Evolutionary conservation across 2,329 filamentous ascomycete genomes (phyloP).

Genomic region (Curvularia sp.): DNA sequence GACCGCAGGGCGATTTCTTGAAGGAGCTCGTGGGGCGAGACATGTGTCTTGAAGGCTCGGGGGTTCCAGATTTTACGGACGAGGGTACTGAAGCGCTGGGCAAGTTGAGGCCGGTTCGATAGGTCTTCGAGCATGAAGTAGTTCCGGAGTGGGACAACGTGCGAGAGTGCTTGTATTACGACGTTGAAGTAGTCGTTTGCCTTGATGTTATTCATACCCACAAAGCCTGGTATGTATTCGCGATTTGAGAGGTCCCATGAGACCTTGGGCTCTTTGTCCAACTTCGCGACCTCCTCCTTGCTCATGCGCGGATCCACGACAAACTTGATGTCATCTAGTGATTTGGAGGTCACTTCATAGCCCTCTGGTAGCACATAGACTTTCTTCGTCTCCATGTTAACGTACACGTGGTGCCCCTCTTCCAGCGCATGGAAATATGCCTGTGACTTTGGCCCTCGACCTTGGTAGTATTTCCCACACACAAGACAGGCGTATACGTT

Average conservation of each 20-base stretch:
- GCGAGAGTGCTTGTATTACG: conserved; percentile 86
- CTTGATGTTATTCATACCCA: conserved; percentile 99
- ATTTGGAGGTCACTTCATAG: conserved; percentile 94
- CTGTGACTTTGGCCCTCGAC: conserved; percentile 89
- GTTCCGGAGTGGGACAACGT: conserved; percentile 88
- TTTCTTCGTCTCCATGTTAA: conserved; percentile 94
- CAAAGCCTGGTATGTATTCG: conserved; percentile 90
- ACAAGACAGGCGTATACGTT: conserved; percentile 98
- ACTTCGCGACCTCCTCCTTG: conserved; percentile 76
- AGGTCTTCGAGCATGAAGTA: conserved; percentile 90
- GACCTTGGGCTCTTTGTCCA: conserved; percentile 72
- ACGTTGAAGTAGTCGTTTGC: conserved; percentile 99
- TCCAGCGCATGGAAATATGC: conserved; percentile 98
- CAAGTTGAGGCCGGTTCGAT: conserved; percentile 75
- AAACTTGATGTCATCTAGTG: conserved; percentile 97
- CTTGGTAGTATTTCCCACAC: conserved; percentile 97
- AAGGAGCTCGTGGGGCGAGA: conserved; percentile 94
- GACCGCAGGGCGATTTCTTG: conserved; percentile 92
- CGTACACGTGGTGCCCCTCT: conserved; percentile 94
- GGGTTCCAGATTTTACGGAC: conserved; percentile 99
- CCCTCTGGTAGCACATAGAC: conserved; percentile 94
- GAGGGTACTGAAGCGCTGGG: conserved; percentile 85
- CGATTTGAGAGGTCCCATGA: conserved; percentile 82
- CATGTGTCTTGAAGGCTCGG: conserved; percentile 92
- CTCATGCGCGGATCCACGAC: conserved; percentile 91